A percentile compares a stretch with the other conserved stretches of the same genome.
Evolutionary conservation across 2,329 filamentous ascomycete genomes (phyloP).

Genomic region (Penicillium sp.): DNA sequence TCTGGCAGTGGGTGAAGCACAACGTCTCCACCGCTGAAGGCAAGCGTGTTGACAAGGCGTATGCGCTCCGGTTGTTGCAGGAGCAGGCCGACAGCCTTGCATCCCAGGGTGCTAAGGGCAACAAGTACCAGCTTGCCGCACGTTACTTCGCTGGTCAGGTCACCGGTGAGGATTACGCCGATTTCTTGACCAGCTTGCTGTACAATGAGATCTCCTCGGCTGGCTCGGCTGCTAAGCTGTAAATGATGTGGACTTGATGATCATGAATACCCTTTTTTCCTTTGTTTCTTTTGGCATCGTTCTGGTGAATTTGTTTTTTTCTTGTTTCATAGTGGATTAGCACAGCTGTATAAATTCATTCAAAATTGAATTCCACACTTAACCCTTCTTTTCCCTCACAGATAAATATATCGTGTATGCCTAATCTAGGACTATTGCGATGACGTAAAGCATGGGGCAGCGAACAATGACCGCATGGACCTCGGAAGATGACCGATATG

Average conservation of each 20-base stretch:
- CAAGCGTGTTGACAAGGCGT: slow-evolving; percentile 89
- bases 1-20: slow-evolving; percentile 92
- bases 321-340: slow-evolving; percentile 15
- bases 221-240: slow-evolving; percentile 68
- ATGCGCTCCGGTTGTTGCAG: slow-evolving; percentile 80
- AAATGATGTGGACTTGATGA: slow-evolving; percentile 28
- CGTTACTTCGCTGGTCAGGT: slow-evolving; percentile 93
- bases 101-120: slow-evolving; percentile 75
- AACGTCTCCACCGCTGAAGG: slow-evolving; percentile 77
- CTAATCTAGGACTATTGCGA: neutral
- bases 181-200: slow-evolving; percentile 84
- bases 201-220: slow-evolving; percentile 65
- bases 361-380: neutral
- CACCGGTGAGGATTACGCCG: slow-evolving; percentile 95
- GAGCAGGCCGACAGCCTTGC: slow-evolving; percentile 79
- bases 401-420: neutral
- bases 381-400: neutral
- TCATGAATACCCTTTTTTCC: slow-evolving; percentile 29
- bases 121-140: slow-evolving; percentile 87
- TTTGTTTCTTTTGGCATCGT: slow-evolving; percentile 1
- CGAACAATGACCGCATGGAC: neutral
- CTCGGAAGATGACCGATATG: neutral
- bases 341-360: slow-evolving; percentile 22
- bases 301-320: neutral
- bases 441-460: neutral